Evolutionary conservation across 208 protist genomes (phyloP).

Genomic region (Leishmania major): DNA sequence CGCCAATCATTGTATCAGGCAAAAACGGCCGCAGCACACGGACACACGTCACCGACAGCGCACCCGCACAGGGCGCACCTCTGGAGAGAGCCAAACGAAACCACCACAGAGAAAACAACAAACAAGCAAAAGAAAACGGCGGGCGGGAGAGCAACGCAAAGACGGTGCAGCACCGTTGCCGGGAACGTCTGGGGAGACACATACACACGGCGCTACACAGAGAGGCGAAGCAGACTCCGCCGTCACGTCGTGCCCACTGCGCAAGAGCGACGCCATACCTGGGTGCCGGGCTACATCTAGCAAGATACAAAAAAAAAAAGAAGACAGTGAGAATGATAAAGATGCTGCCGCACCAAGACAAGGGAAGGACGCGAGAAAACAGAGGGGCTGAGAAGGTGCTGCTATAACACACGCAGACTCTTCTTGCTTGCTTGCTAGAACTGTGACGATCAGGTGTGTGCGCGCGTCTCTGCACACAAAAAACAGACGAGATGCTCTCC

Average conservation of each 20-base stretch:
- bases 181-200: too few species aligned
- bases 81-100: neutral
- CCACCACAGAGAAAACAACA: neutral
- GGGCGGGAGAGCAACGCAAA: too few species aligned
- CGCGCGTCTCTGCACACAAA: neutral
- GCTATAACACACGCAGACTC: neutral
- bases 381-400: neutral
- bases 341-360: neutral
- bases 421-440: neutral
- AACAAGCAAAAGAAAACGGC: too few species aligned
- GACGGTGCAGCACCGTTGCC: too few species aligned
- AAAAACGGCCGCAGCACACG: neutral
- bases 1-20: neutral
- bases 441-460: neutral
- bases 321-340: neutral
- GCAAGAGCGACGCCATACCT: neutral
- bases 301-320: neutral
- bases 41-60: neutral
- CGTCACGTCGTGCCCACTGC: neutral
- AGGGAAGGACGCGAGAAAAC: neutral
- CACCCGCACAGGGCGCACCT: neutral
- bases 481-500: slow-evolving; percentile 1
- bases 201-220: too few species aligned
- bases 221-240: too few species aligned
- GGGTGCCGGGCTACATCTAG: neutral